Conservation (phyloP, 768 basidiomycete species). For the Kwoniella dendrophila region DNA sequence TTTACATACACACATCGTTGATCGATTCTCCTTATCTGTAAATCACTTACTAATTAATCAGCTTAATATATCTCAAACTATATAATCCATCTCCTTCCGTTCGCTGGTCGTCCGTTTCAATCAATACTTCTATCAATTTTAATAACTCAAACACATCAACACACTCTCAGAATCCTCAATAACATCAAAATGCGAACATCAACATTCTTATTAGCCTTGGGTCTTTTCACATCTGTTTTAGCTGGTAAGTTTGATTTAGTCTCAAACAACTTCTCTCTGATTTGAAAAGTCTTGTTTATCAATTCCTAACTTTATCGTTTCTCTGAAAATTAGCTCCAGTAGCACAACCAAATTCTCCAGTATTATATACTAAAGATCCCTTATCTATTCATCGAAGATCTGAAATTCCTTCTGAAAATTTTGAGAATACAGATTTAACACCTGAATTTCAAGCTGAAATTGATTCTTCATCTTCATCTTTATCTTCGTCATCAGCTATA, state of each 20-base stretch:
- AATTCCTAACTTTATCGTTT: not conserved
- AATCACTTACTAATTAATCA: no score
- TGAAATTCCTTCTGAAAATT: slow-evolving; percentile 7
- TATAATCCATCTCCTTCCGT: not conserved
- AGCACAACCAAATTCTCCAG: slow-evolving; percentile 14
- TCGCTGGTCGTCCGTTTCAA: slow-evolving; percentile 2
- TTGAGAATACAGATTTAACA: slow-evolving; percentile 2
- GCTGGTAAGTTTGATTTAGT: slow-evolving; percentile 24
- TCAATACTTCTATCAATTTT: not conserved
- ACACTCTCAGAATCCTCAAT: not conserved
- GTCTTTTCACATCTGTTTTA: slow-evolving; percentile 25
- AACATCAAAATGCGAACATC: slow-evolving; percentile 28
- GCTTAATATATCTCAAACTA: not conserved
- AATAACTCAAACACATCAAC: not conserved
- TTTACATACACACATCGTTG: not conserved
- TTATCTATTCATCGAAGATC: slow-evolving; percentile 32
- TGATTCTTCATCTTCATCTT: not conserved
- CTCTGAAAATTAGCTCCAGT: not conserved
- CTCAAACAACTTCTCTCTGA: not conserved
- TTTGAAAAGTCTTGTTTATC: not conserved
- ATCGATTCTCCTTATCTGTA: no score
- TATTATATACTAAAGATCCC: slow-evolving; percentile 34
- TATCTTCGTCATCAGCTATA: not conserved
- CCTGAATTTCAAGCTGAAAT: slow-evolving; percentile 18
- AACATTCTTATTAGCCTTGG: slow-evolving; percentile 28